Base-by-base conservation (phyloP, 306 rosid species). In the Alnus rubra region DNA sequence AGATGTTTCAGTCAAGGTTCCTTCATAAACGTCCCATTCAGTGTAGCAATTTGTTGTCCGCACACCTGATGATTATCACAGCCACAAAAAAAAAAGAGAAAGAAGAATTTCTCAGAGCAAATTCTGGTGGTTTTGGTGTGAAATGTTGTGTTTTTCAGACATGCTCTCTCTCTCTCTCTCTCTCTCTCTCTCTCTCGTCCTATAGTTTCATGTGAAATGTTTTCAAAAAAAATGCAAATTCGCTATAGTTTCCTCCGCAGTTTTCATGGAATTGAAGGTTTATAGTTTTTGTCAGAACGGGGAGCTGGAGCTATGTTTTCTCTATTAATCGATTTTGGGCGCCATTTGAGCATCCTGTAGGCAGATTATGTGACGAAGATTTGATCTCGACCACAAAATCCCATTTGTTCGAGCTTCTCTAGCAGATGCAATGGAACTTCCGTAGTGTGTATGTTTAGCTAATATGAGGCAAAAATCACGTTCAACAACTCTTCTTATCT, bases 21-120 rank as follows among this genome's bases (percentile, higher is more conserved):
- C 69, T 62, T 55, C 69, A 81, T 76, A 68, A 80, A 74, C 85
- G 50, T 10, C 73, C 75, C 75, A 76, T 62, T 58, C 69, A 39
- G 51, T 77, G 75, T 82, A 80, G 88, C 81, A 30, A 80, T 75
- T 80, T 54, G 44, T 74, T 85, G 78, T 77, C 76, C 68, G 82
- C 76, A 74, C 33, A 67, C 62, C 74, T 63, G 74, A 81, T 73
- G 80, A 81, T 70, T 79, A 82, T 75, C 69, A 85, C 78, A 86
- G 59, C 59, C 69, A 70, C 77, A 28, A 89, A 88, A 84, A 85
- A 85, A 18, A 53, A 4, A 1, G 18, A 15, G 23, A 58, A 59
- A 23, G 8, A 59, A 30, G 10, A 85, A 70, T 73, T 71, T 55
- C 81, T 79, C 54, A 45, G 76, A 64, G 71, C 82, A 71, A 79